Evolutionary conservation across 108 stramenopile species (phyloP).

Genomic region (Nannochloropsis oceanica): DNA sequence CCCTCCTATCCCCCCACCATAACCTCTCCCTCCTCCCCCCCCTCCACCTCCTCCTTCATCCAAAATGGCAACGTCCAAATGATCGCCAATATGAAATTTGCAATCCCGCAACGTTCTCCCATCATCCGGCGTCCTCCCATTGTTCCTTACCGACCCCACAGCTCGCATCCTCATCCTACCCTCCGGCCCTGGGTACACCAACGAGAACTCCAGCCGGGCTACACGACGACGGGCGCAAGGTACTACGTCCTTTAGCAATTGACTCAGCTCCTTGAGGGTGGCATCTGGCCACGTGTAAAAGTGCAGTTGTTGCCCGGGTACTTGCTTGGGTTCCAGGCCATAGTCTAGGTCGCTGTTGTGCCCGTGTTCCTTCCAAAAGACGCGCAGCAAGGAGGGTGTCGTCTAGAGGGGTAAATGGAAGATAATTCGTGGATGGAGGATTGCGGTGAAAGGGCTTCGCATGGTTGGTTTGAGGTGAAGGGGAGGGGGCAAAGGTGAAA

Average conservation of each 20-base stretch:
- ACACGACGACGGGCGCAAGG: not conserved
- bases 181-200: not conserved
- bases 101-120: not conserved
- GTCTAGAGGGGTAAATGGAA: not conserved
- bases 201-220: not conserved
- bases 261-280: not conserved
- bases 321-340: not conserved
- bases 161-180: not conserved
- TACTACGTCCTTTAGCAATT: not conserved
- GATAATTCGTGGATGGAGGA: too few relatives aligned
- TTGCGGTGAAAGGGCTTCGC: too few relatives aligned
- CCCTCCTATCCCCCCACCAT: not conserved
- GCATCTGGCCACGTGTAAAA: not conserved
- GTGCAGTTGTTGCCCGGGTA: not conserved
- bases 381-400: not conserved
- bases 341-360: not conserved
- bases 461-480: too few relatives aligned
- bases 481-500: too few relatives aligned
- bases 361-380: not conserved
- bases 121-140: not conserved
- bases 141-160: not conserved
- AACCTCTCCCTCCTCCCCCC: not conserved
- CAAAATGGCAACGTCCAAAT: not conserved
- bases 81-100: not conserved
- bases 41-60: not conserved